Percentiles rank a stretch among this genome's conserved stretches.
Evolutionary conservation across 2,329 filamentous ascomycete genomes (phyloP).

Genomic region (Westerdykella sp.): DNA sequence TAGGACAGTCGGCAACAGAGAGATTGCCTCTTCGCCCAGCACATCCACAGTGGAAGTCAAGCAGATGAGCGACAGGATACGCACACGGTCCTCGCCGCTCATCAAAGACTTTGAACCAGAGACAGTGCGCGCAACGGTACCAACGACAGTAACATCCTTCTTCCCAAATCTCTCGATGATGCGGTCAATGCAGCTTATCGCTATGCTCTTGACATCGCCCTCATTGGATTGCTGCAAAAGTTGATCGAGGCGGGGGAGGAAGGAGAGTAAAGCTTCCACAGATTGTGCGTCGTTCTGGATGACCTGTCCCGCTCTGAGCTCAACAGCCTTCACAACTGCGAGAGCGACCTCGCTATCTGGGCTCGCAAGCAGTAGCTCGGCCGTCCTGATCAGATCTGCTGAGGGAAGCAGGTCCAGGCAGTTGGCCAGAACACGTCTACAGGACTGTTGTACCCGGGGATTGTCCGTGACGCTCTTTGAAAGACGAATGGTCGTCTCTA

Average conservation of each 20-base stretch:
- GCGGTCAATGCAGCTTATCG: constrained; percentile 83
- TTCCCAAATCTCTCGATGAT: constrained; percentile 94
- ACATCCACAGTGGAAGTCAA: constrained; percentile 86
- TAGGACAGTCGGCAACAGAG: constrained; percentile 70
- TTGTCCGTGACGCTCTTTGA: constrained; percentile 55
- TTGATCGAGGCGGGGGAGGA: constrained; percentile 70
- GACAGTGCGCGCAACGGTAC: constrained; percentile 69
- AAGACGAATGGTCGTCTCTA: constrained; percentile 46
- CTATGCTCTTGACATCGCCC: constrained; percentile 72
- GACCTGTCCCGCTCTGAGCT: constrained; percentile 69
- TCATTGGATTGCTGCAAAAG: constrained; percentile 70
- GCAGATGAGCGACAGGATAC: constrained; percentile 79
- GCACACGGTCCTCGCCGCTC: constrained; percentile 64
- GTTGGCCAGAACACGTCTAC: constrained; percentile 66
- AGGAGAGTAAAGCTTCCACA: constrained; percentile 65
- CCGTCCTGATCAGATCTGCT: constrained; percentile 79
- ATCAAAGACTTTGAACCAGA: constrained; percentile 71
- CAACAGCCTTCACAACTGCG: constrained; percentile 64
- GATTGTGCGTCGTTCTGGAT: constrained; percentile 63
- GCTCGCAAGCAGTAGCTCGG: constrained; percentile 72
- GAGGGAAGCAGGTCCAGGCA: constrained; percentile 82
- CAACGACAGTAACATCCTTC: constrained; percentile 73
- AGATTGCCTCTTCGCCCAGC: constrained; percentile 76
- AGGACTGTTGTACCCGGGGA: constrained; percentile 35
- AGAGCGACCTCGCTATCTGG: constrained; percentile 69